Conservation (phyloP, 768 basidiomycete species). For the Collybiopsis luxurians region DNA sequence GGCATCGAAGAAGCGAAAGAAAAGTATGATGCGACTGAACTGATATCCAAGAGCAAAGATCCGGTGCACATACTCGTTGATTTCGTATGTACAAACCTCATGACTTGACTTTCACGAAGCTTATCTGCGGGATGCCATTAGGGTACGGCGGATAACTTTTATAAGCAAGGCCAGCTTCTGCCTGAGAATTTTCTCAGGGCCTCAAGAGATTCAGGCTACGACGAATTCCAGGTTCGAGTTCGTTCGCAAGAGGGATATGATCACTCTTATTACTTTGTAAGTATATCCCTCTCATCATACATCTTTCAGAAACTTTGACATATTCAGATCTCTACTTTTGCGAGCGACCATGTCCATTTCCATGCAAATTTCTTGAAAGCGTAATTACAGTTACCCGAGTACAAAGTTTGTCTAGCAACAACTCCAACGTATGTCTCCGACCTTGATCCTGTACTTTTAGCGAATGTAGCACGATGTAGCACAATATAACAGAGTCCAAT, state of each 20-base stretch:
- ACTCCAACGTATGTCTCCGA: no score
- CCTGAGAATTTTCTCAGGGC: conserved; percentile 87
- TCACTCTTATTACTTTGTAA: conserved; percentile 85
- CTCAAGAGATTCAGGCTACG: conserved; percentile 69
- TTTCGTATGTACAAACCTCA: conserved; percentile 51
- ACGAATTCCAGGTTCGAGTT: conserved; percentile 74
- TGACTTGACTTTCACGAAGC: neutral
- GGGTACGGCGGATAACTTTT: conserved; percentile 83
- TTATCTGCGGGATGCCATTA: conserved; percentile 22
- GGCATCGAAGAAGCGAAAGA: conserved; percentile 72
- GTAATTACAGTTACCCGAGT: conserved; percentile 19
- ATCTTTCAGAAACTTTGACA: neutral
- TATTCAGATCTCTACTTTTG: conserved; percentile 82
- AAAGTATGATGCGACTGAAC: conserved; percentile 81
- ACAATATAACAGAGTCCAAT: neutral
- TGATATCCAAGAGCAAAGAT: conserved; percentile 61
- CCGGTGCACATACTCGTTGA: conserved; percentile 83
- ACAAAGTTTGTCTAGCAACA: no score
- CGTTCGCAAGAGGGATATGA: conserved; percentile 83
- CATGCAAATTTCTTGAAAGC: conserved; percentile 88
- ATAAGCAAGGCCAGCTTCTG: conserved; percentile 81
- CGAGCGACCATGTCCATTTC: conserved; percentile 85
- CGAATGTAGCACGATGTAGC: neutral
- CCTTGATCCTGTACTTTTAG: neutral
- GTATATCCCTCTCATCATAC: neutral